Conservation (phyloP, 2,329 filamentous ascomycete species). For the Anthostomella pinea region DNA sequence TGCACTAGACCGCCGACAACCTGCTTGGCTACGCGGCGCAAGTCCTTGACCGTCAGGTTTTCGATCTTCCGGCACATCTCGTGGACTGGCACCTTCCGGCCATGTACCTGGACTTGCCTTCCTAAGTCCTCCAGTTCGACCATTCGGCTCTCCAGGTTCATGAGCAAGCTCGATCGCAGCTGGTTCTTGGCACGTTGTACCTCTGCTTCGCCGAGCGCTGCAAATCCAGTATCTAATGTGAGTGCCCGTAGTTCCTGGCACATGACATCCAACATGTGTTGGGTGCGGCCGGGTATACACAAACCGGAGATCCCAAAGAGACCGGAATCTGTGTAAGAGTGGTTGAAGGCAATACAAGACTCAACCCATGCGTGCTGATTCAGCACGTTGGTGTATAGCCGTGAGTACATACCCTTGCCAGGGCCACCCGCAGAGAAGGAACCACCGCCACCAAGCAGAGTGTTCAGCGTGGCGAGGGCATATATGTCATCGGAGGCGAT, state of each 20-base stretch:
- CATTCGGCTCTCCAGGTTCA: slow-evolving; percentile 98
- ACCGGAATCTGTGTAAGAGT: slow-evolving; percentile 93
- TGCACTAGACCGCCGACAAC: slow-evolving; percentile 75
- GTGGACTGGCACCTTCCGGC: slow-evolving; percentile 81
- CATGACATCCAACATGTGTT: slow-evolving; percentile 90
- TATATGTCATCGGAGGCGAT: slow-evolving; percentile 93
- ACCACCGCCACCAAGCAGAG: slow-evolving; percentile 89
- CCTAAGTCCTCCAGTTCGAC: slow-evolving; percentile 96
- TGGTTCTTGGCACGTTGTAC: slow-evolving; percentile 96
- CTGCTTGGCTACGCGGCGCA: slow-evolving; percentile 74
- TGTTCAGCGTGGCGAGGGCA: slow-evolving; percentile 91
- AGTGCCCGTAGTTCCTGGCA: slow-evolving; percentile 82
- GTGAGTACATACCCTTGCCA: slow-evolving; percentile 98
- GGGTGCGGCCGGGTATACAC: slow-evolving; percentile 75
- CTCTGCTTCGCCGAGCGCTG: slow-evolving; percentile 69
- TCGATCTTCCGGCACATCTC: slow-evolving; percentile 94
- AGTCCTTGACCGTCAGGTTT: slow-evolving; percentile 71
- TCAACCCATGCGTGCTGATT: slow-evolving; percentile 99
- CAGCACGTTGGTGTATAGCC: slow-evolving; percentile 94
- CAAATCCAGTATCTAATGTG: slow-evolving; percentile 71
- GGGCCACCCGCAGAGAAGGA: slow-evolving; percentile 96
- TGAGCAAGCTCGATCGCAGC: slow-evolving; percentile 81
- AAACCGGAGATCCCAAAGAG: slow-evolving; percentile 91
- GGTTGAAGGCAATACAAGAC: slow-evolving; percentile 93
- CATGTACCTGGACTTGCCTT: slow-evolving; percentile 94